Evolutionary conservation across 2,329 filamentous ascomycete genomes (phyloP).

Genomic region (Penicillium sp.): DNA sequence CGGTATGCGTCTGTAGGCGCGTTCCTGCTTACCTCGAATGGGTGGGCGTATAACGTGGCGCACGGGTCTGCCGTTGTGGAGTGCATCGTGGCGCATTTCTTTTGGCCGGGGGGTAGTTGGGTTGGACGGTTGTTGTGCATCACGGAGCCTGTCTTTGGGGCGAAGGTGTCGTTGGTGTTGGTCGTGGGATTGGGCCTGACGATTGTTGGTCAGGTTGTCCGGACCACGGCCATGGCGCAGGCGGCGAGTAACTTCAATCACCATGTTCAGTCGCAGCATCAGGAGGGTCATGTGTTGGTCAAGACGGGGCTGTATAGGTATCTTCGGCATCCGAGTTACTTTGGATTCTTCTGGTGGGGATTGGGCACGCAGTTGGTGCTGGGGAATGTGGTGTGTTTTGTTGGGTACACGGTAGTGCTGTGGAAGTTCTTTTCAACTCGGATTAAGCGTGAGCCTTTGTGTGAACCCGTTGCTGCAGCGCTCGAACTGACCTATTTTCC

Average conservation of each 20-base stretch:
- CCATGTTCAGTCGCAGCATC: constrained; percentile 69
- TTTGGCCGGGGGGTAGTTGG: constrained; percentile 24
- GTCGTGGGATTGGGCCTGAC: constrained; percentile 65
- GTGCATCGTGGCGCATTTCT: constrained; percentile 52
- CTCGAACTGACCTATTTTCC: constrained; percentile 14
- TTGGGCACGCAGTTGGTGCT: constrained; percentile 90
- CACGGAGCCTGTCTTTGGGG: constrained; percentile 37
- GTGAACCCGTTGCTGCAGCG: background rate
- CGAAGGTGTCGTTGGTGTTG: constrained; percentile 36
- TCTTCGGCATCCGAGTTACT: constrained; percentile 87
- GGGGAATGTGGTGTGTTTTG: constrained; percentile 78
- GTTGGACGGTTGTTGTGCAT: constrained; percentile 49
- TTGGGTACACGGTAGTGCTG: constrained; percentile 72
- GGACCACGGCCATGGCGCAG: constrained; percentile 84
- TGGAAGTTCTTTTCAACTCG: constrained; percentile 82
- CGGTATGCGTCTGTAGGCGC: constrained; percentile 69
- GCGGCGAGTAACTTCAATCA: constrained; percentile 93
- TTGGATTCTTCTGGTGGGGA: constrained; percentile 98
- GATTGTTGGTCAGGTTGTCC: constrained; percentile 69
- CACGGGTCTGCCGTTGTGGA: constrained; percentile 75
- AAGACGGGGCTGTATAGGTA: constrained; percentile 76
- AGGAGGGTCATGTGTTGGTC: constrained; percentile 76
- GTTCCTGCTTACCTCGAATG: constrained; percentile 84
- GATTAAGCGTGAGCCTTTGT: constrained; percentile 60
- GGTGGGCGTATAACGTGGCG: constrained; percentile 79